Evolutionary conservation across 192 early-diverging fungal species (phyloP), one percentile per base, ranked within the genome.

Genomic region (Coemansia sp.): DNA sequence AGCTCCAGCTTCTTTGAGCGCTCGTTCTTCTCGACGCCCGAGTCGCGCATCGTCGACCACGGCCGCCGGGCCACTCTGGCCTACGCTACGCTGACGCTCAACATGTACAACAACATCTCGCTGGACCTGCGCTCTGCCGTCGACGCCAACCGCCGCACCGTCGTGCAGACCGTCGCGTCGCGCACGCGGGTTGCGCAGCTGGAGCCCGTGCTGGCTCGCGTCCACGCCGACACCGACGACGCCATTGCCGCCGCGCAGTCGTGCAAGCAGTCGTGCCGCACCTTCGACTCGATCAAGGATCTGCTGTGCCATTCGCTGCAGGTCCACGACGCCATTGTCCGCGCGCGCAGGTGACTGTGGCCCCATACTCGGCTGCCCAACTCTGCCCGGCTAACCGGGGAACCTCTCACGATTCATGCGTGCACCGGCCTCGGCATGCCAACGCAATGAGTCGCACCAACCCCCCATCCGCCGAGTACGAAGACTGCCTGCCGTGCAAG

Each of bases 1-100:
- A 64, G 60, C 53, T 67, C 72, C 17, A 75, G 72, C 57, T 75
- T 75, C 50, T 75, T 75, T 32, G 72, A 75, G 53, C 64, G 72
- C 8, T 75, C 72, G 9, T 75, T 75, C 27, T 75, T 75, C 48
- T 67, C 72, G 4, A 75, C 72, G 2, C 72, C 72, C 11, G 72
- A 75, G 49, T 59, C 54, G 41, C 53, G 72, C 25, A 75, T 75
- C 8, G 52, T 52, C 22, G 72, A 75, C 44, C 60, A 59, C 34
- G 61, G 64, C 29, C 67, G 67, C 25, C 54, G 55, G 23, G 53
- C 61, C 10, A 75, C 72, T 23, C 65, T 75, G 32, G 61, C 72
- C 0, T 63, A 75, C 31, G 72, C 72, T 9, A 75, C 72, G 26
- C 53, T 75, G 34, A 75, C 64, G 62, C 72, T 75, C 38, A 75